Percentiles rank a stretch among this genome's conserved stretches.
Conservation (phyloP, 352 stramenopile species). For the Globisporangium camurandrum region DNA sequence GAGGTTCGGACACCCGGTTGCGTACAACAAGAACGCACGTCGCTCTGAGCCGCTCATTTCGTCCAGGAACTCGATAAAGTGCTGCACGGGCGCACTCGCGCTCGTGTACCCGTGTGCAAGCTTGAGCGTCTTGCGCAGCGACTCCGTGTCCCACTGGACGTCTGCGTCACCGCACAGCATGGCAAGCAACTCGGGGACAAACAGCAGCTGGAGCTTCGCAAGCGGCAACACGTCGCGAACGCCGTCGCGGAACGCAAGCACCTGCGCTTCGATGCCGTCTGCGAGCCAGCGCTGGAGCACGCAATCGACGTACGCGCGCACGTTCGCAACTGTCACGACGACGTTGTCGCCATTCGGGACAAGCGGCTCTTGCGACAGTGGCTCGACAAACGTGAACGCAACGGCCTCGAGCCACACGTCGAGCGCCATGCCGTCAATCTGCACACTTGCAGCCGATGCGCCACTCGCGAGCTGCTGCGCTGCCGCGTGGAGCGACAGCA, state of each 20-base stretch:
- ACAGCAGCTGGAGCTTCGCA: slow-evolving; percentile 61
- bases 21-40: slow-evolving; percentile 71
- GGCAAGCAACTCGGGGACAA: slow-evolving; percentile 53
- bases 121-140: slow-evolving; percentile 63
- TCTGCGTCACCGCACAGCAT: slow-evolving; percentile 70
- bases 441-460: slow-evolving; percentile 19
- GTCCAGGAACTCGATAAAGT: slow-evolving; percentile 63
- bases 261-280: slow-evolving; percentile 51
- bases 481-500: slow-evolving; percentile 46
- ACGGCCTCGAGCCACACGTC: slow-evolving; percentile 60
- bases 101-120: slow-evolving; percentile 79
- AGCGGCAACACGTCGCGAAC: slow-evolving; percentile 68
- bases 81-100: slow-evolving; percentile 57
- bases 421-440: slow-evolving; percentile 47
- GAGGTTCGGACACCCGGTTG: slow-evolving; percentile 76
- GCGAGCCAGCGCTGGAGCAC: slow-evolving; percentile 61
- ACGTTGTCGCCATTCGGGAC: slow-evolving; percentile 30
- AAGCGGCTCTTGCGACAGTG: slow-evolving; percentile 62
- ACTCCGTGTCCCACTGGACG: slow-evolving; percentile 59
- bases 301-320: slow-evolving; percentile 42
- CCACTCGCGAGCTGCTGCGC: slow-evolving; percentile 23
- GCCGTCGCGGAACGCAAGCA: slow-evolving; percentile 68
- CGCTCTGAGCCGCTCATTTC: slow-evolving; percentile 52
- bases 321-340: slow-evolving; percentile 43
- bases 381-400: slow-evolving; percentile 69